These are phyloP conservation scores for Mycena rosella DNA, from an alignment of 768 basidiomycete species.

Conservation along the genomic window DNA sequence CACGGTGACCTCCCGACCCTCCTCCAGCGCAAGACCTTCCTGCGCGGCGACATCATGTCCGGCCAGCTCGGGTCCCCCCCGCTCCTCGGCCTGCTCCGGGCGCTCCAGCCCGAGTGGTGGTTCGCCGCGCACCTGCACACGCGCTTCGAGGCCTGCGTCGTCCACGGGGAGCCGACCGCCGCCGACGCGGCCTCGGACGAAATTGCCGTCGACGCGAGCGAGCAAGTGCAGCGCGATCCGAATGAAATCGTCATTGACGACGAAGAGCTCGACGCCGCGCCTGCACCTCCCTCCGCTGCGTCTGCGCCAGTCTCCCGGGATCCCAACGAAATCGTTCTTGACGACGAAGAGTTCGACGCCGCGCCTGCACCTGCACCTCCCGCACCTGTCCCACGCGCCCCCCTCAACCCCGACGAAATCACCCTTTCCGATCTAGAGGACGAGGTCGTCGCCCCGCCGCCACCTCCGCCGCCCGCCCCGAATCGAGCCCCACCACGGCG, in stretches of 20 bases:
- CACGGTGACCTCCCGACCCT: constrained; percentile 79
- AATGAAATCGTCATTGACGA: constrained; percentile 30
- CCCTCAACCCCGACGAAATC: constrained; percentile 59
- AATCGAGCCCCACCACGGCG: neutral
- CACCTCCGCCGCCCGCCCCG: constrained; percentile 35
- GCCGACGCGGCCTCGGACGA: constrained; percentile 58
- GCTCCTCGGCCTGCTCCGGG: constrained; percentile 48
- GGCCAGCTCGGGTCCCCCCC: constrained; percentile 92
- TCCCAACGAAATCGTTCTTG: constrained; percentile 27
- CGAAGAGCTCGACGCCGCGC: constrained; percentile 8
- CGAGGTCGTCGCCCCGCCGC: constrained; percentile 38
- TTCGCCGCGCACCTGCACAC: constrained; percentile 83
- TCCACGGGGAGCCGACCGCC: constrained; percentile 44
- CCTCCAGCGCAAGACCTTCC: constrained; percentile 83
- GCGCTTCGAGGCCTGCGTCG: constrained; percentile 71
- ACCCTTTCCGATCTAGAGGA: constrained; percentile 55
- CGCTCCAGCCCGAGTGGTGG: constrained; percentile 75
- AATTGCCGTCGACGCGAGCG: constrained; percentile 50
- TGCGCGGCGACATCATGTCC: constrained; percentile 72
- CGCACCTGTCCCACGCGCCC: constrained; percentile 4
- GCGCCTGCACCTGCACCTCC: constrained; percentile 14
- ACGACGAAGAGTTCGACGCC: constrained; percentile 19
- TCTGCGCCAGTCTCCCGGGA: too few species aligned
- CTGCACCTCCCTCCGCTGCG: neutral
- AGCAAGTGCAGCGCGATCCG: constrained; percentile 24